Conservation (phyloP, 257 asterid species). For the Lantana camara region DNA sequence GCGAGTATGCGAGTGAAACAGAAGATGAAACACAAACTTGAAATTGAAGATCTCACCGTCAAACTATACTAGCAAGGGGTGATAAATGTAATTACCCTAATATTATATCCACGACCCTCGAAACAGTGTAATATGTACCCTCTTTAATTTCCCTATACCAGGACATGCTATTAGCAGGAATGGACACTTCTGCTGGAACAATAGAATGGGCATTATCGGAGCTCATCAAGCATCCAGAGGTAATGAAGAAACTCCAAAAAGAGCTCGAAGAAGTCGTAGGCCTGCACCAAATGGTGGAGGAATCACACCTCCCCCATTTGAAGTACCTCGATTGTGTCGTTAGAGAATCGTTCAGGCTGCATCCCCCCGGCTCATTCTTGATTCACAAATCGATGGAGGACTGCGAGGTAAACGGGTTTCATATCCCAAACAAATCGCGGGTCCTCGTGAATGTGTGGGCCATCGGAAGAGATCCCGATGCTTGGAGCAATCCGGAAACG, state of each 20-base stretch:
- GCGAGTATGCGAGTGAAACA: no score
- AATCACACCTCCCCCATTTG: constrained; percentile 30
- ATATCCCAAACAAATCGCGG: constrained; percentile 20
- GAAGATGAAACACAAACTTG: no score
- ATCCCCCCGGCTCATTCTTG: constrained; percentile 30
- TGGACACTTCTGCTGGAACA: constrained; percentile 38
- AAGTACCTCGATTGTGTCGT: constrained; percentile 30
- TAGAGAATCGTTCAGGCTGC: constrained; percentile 38
- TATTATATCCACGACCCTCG: no score
- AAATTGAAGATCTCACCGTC: no score
- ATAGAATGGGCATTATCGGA: constrained; percentile 40
- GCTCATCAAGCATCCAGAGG: constrained; percentile 28
- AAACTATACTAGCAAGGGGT: no score
- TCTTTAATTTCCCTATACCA: background rate
- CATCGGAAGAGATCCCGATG: constrained; percentile 35
- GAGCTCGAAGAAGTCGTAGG: constrained; percentile 33
- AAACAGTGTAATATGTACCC: no score
- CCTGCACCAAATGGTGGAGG: constrained; percentile 32
- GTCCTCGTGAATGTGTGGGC: constrained; percentile 32
- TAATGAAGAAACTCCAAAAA: constrained; percentile 34
- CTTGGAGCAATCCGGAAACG: constrained; percentile 30
- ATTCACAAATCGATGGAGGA: constrained; percentile 38
- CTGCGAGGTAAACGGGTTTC: constrained; percentile 29
- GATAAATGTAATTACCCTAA: no score
- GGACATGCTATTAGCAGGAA: constrained; percentile 40